phyloP scores from a whole-genome alignment of 2,329 filamentous ascomycete species.

The Parafenestella ontariensis region DNA sequence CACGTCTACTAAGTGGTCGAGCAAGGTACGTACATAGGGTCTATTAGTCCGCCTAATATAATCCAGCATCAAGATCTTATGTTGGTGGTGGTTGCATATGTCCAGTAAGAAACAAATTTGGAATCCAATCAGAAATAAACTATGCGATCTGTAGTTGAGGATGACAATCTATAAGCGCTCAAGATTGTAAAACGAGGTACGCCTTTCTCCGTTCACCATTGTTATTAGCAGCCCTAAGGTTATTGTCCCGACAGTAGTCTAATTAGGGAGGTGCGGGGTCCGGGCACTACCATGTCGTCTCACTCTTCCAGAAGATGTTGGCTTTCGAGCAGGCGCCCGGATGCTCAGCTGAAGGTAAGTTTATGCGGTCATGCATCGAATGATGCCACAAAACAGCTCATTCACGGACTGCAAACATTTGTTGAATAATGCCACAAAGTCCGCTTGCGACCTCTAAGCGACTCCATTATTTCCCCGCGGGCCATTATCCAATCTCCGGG shows the following conservation, averaged over 20 bases:
- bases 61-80: background rate
- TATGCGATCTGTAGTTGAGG: background rate
- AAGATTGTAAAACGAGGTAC: background rate
- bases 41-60: background rate
- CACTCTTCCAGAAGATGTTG: background rate
- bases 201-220: background rate
- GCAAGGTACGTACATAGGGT: background rate
- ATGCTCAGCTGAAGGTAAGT: background rate
- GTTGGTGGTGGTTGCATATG: slow-evolving; percentile 1
- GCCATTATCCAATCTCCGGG: background rate
- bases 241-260: background rate
- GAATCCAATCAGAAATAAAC: slow-evolving; percentile 1
- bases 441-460: background rate
- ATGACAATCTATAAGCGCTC: slow-evolving; percentile 1
- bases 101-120: slow-evolving; percentile 6
- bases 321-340: background rate
- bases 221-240: background rate
- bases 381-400: background rate
- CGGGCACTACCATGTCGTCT: background rate
- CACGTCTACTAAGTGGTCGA: background rate
- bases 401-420: background rate
- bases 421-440: no score
- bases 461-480: slow-evolving; percentile 1
- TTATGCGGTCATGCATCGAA: background rate
- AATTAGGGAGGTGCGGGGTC: background rate